phyloP scores from a whole-genome alignment of 768 basidiomycete species.

The Kockovaella imperatae region DNA sequence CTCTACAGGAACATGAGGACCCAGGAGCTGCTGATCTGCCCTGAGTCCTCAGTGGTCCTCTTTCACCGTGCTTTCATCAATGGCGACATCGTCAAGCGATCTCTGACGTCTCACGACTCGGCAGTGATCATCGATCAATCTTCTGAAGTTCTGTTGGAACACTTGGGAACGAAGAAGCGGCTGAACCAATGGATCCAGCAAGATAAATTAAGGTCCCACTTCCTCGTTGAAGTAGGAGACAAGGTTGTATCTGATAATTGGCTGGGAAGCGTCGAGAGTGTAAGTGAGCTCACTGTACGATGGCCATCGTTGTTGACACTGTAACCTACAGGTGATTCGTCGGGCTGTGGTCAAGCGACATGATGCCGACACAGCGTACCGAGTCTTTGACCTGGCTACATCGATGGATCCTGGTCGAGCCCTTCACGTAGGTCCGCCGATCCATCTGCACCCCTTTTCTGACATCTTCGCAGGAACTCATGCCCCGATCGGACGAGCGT shows the following conservation, averaged over 20 bases:
- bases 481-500: too few relatives aligned
- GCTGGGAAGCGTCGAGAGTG: slow-evolving; percentile 84
- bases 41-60: slow-evolving; percentile 60
- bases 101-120: slow-evolving; percentile 62
- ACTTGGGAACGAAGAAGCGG: slow-evolving; percentile 60
- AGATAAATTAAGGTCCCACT: slow-evolving; percentile 54
- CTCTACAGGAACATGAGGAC: slow-evolving; percentile 48
- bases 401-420: too few relatives aligned
- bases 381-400: too few relatives aligned
- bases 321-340: neutral
- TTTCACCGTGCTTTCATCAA: slow-evolving; percentile 68
- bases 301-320: neutral
- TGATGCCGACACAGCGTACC: too few relatives aligned
- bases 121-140: slow-evolving; percentile 64
- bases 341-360: too few relatives aligned
- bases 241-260: slow-evolving; percentile 76
- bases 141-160: slow-evolving; percentile 61
- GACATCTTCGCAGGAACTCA: too few relatives aligned
- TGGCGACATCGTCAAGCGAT: slow-evolving; percentile 76
- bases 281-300: too few relatives aligned
- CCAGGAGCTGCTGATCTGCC: slow-evolving; percentile 59
- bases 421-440: too few relatives aligned
- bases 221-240: slow-evolving; percentile 59
- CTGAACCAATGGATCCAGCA: slow-evolving; percentile 59
- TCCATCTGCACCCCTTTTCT: too few relatives aligned